A percentile compares a stretch with the other conserved stretches of the same genome.
phyloP scores from a whole-genome alignment of 257 asterid genomes.

The Rhazya stricta region DNA sequence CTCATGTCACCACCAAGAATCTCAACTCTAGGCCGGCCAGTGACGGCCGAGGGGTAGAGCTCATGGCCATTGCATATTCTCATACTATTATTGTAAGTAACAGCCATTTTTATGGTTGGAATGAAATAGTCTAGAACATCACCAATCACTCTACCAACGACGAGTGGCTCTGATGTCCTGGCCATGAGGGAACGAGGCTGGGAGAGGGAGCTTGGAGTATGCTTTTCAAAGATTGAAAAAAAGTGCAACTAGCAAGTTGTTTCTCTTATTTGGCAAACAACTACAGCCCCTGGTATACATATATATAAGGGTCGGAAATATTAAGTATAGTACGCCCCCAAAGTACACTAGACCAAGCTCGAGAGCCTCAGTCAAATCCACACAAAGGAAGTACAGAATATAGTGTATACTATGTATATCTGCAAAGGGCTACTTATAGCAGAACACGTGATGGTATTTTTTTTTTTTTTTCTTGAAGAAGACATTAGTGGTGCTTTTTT shows the following conservation, averaged over 20 bases:
- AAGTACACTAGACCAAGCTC: neutral
- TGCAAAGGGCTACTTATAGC: neutral
- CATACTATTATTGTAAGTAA: conserved; percentile 40
- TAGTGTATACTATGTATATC: neutral
- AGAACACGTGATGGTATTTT: neutral
- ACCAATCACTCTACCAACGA: conserved; percentile 74
- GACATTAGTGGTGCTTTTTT: neutral
- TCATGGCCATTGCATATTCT: conserved; percentile 71
- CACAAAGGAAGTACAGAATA: too few relatives aligned
- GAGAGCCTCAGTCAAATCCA: too few relatives aligned
- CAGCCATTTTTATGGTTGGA: conserved; percentile 37
- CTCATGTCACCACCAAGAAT: conserved; percentile 61
- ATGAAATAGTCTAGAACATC: conserved; percentile 64
- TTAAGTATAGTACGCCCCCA: too few relatives aligned
- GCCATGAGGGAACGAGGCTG: conserved; percentile 22
- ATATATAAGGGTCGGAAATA: neutral
- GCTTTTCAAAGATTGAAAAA: neutral
- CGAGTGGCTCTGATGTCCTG: conserved; percentile 51
- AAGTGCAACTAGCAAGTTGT: neutral
- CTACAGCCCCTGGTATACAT: conserved; percentile 4
- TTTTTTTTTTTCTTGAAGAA: neutral
- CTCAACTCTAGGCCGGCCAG: conserved; percentile 49
- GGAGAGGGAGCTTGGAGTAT: neutral
- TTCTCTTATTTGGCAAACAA: neutral
- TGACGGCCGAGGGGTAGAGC: conserved; percentile 59